Evolutionary conservation across 2,329 filamentous ascomycete genomes (phyloP).

Genomic region (Talaromyces amestolkiae): DNA sequence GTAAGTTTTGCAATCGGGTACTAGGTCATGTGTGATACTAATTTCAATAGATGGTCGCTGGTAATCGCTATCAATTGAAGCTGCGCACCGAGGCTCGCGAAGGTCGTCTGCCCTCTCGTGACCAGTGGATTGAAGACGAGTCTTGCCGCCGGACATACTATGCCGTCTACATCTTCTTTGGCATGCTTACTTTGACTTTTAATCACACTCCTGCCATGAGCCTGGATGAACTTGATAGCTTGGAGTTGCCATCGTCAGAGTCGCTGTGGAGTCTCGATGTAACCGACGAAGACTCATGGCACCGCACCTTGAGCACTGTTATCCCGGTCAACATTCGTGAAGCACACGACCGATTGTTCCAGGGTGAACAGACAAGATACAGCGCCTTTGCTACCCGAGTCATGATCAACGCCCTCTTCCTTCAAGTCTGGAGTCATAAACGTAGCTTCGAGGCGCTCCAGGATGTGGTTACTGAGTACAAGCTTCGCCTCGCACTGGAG

Average conservation of each 20-base stretch:
- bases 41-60: slow-evolving; percentile 73
- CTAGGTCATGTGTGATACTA: slow-evolving; percentile 19
- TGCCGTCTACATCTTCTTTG: slow-evolving; percentile 98
- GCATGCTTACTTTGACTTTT: slow-evolving; percentile 88
- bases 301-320: slow-evolving; percentile 69
- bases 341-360: slow-evolving; percentile 92
- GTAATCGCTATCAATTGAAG: slow-evolving; percentile 94
- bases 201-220: slow-evolving; percentile 97
- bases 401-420: slow-evolving; percentile 97
- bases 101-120: slow-evolving; percentile 69
- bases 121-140: slow-evolving; percentile 96
- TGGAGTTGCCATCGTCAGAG: slow-evolving; percentile 90
- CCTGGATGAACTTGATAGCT: slow-evolving; percentile 94
- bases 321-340: slow-evolving; percentile 83
- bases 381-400: slow-evolving; percentile 95
- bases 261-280: slow-evolving; percentile 87
- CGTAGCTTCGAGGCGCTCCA: slow-evolving; percentile 95
- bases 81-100: slow-evolving; percentile 85
- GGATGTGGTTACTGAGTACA: slow-evolving; percentile 97
- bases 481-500: slow-evolving; percentile 88
- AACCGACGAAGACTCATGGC: slow-evolving; percentile 77
- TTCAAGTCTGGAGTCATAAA: slow-evolving; percentile 99
- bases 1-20: slow-evolving; percentile 31
- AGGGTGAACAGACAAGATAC: slow-evolving; percentile 85
- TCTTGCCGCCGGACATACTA: slow-evolving; percentile 96